Evolutionary conservation across 306 rosid species (phyloP).

Genomic region (Dryas alaskensis): DNA sequence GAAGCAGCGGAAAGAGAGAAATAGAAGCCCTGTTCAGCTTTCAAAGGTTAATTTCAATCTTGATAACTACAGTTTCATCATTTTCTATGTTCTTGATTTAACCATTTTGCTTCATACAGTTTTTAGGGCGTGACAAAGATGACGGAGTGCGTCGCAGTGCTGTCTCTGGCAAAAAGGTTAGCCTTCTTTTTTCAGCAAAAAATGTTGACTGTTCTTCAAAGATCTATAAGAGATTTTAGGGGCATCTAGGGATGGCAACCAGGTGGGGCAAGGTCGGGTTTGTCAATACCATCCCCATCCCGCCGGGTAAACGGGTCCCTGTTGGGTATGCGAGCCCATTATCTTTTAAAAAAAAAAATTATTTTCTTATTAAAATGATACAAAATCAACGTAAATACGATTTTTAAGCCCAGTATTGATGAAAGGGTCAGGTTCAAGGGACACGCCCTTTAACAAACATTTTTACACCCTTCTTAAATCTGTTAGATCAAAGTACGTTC

Average conservation of each 20-base stretch:
- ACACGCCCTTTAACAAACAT: too few relatives aligned
- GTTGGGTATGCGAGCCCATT: too few relatives aligned
- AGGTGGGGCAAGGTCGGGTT: too few relatives aligned
- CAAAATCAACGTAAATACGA: too few relatives aligned
- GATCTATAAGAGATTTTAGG: not conserved
- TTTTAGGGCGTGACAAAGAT: conserved; percentile 78
- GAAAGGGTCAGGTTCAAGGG: too few relatives aligned
- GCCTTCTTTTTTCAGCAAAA: not conserved
- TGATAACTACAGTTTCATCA: conserved; percentile 10
- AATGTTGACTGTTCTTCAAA: not conserved
- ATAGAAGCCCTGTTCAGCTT: conserved; percentile 84
- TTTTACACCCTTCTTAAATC: too few relatives aligned
- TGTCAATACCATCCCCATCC: too few relatives aligned
- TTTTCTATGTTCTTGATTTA: not conserved
- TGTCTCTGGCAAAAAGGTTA: conserved; percentile 96
- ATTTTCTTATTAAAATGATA: too few relatives aligned
- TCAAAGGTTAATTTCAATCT: conserved; percentile 63
- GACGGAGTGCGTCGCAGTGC: conserved; percentile 89
- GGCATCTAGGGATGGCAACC: not conserved
- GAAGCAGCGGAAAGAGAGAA: conserved; percentile 76
- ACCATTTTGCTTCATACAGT: conserved; percentile 44
- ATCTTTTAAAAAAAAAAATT: too few relatives aligned
- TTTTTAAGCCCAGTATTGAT: too few relatives aligned
- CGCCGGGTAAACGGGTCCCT: too few relatives aligned
- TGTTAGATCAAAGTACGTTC: too few relatives aligned